Percentiles rank a stretch among this genome's conserved stretches.
Evolutionary conservation across 306 rosid species (phyloP).

Genomic region (Senna tora): DNA sequence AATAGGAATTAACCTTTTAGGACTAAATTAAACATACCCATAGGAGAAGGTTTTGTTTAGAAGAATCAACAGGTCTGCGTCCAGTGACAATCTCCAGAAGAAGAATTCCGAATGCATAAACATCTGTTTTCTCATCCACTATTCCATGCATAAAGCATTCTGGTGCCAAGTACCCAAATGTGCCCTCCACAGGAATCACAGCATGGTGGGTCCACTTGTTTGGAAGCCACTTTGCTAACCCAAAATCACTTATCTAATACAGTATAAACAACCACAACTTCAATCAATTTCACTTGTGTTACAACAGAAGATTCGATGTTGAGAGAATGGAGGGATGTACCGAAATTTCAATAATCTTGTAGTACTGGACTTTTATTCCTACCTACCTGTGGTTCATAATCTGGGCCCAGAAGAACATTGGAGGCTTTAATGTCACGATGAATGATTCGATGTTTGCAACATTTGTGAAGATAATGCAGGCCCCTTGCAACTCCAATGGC

Average conservation of each 20-base stretch:
- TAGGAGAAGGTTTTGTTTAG: constrained; percentile 77
- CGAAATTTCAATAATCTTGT: too few species aligned
- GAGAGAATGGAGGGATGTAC: too few species aligned
- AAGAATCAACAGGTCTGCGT: constrained; percentile 85
- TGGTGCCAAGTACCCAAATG: constrained; percentile 93
- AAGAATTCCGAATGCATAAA: constrained; percentile 82
- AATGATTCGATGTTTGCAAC: constrained; percentile 87
- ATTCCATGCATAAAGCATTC: constrained; percentile 94
- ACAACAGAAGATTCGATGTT: too few species aligned
- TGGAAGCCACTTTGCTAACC: constrained; percentile 99
- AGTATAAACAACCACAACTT: too few species aligned
- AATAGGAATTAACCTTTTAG: too few species aligned
- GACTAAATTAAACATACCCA: constrained; percentile 73
- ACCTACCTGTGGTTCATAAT: constrained; percentile 94
- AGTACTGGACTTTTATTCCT: too few species aligned
- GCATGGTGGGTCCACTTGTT: constrained; percentile 98
- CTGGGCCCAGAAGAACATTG: constrained; percentile 89
- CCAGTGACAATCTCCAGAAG: constrained; percentile 90
- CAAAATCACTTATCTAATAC: constrained; percentile 81
- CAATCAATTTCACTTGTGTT: too few species aligned
- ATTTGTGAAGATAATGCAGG: constrained; percentile 86
- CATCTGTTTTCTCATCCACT: constrained; percentile 92
- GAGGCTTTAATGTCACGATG: constrained; percentile 97
- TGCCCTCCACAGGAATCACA: constrained; percentile 88
- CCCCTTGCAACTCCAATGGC: constrained; percentile 89